phyloP scores from a whole-genome alignment of 306 rosid species.

The Cucurbita moschata region DNA sequence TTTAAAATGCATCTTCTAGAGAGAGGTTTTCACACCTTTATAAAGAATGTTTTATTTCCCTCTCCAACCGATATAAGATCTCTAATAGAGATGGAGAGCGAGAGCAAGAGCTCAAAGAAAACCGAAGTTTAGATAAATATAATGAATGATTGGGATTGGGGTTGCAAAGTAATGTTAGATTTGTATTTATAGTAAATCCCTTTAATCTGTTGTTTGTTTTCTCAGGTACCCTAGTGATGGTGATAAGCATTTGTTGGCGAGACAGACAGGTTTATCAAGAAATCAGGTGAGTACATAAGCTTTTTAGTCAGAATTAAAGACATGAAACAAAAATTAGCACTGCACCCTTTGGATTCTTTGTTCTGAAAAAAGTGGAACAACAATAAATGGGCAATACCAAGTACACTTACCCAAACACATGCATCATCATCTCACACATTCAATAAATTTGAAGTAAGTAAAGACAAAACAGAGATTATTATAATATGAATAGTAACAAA shows the following conservation, averaged over 20 bases:
- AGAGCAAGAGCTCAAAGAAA: neutral
- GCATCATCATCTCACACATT: no score
- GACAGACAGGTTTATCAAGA: conserved; percentile 16
- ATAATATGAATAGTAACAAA: neutral
- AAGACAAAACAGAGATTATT: neutral
- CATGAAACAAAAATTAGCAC: neutral
- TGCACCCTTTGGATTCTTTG: neutral
- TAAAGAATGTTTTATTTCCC: no score
- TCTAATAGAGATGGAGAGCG: neutral
- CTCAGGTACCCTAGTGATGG: conserved; percentile 16
- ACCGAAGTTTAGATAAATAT: neutral
- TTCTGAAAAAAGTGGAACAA: neutral
- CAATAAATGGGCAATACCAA: neutral
- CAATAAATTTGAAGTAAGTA: neutral
- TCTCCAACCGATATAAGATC: no score
- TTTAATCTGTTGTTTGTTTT: neutral
- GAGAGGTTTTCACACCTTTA: no score
- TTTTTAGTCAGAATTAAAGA: neutral
- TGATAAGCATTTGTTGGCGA: conserved; percentile 12
- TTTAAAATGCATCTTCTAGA: no score
- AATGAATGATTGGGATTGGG: neutral
- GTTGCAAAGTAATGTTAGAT: neutral
- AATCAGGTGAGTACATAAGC: conserved; percentile 8
- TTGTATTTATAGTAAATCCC: neutral
- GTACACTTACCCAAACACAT: neutral